Evolutionary conservation across 1,284 basidiomycete genomes (phyloP).

Genomic region (Trametes pubescens): DNA sequence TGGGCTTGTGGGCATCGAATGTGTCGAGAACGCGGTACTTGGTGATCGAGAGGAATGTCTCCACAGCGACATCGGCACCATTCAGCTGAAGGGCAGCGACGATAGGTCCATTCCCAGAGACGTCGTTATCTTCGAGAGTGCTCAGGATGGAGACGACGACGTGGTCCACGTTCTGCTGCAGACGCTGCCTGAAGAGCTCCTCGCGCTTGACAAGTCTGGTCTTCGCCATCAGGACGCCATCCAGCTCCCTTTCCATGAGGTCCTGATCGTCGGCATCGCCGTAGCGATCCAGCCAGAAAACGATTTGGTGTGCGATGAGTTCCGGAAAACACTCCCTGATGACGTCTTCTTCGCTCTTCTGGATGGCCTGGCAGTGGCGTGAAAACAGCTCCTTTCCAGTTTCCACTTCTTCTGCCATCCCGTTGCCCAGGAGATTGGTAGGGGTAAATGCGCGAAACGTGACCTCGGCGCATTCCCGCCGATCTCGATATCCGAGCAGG

Average conservation of each 20-base stretch:
- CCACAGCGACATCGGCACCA: conserved; percentile 45
- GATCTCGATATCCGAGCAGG: conserved; percentile 75
- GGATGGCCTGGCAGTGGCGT: conserved; percentile 70
- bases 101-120: conserved; percentile 55
- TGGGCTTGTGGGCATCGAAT: conserved; percentile 65
- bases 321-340: conserved; percentile 74
- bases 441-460: conserved; percentile 72
- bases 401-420: conserved; percentile 38
- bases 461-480: conserved; percentile 64
- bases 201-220: conserved; percentile 43
- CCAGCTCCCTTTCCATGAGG: neutral
- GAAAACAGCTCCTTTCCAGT: conserved; percentile 60
- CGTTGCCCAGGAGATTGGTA: conserved; percentile 57
- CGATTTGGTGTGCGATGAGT: conserved; percentile 70
- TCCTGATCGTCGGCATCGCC: conserved; percentile 16
- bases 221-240: conserved; percentile 44
- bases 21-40: conserved; percentile 56
- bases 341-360: conserved; percentile 60
- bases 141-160: conserved; percentile 66
- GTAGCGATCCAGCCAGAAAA: conserved; percentile 50
- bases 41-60: conserved; percentile 58
- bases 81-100: conserved; percentile 49
- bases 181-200: conserved; percentile 47
- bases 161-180: conserved; percentile 59
- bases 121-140: conserved; percentile 68